Conservation (phyloP, 2,329 filamentous ascomycete genomes). For the Cladosporium halotolerans region DNA sequence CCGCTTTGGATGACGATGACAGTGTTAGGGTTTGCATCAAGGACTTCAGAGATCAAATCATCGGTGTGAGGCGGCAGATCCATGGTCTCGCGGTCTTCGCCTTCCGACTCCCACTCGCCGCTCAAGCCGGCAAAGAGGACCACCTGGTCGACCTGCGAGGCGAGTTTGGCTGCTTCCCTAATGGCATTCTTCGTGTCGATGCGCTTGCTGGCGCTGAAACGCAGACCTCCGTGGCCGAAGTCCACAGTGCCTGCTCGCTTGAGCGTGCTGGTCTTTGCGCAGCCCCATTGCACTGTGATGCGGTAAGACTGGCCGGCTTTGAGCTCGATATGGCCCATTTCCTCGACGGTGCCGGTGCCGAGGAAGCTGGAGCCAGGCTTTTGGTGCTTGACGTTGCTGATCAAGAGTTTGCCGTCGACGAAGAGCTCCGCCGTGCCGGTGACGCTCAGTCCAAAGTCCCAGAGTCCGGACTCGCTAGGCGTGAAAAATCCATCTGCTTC, state of each 20-base stretch:
- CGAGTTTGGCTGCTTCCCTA: constrained; percentile 59
- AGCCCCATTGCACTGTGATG: constrained; percentile 55
- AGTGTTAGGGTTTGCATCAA: constrained; percentile 61
- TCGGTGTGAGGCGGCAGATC: constrained; percentile 57
- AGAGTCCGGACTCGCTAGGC: constrained; percentile 54
- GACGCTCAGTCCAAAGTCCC: constrained; percentile 60
- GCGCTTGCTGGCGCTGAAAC: constrained; percentile 53
- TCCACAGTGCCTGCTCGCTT: constrained; percentile 52
- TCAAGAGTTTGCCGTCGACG: constrained; percentile 55
- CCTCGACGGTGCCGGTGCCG: constrained; percentile 58
- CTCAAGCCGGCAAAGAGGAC: constrained; percentile 73
- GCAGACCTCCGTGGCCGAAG: constrained; percentile 58
- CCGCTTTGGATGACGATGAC: constrained; percentile 72
- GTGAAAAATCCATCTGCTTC: constrained; percentile 52
- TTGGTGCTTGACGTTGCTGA: constrained; percentile 59
- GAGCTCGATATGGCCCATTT: constrained; percentile 53
- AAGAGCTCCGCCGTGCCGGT: constrained; percentile 59
- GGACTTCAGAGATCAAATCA: constrained; percentile 58
- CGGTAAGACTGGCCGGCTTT: constrained; percentile 55
- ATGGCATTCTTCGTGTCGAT: constrained; percentile 60
- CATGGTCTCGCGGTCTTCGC: constrained; percentile 56
- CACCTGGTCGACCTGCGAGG: constrained; percentile 66
- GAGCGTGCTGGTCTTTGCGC: constrained; percentile 62
- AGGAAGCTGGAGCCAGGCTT: constrained; percentile 59
- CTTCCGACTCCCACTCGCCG: constrained; percentile 70